Evolutionary conservation across 2,329 filamentous ascomycete species (phyloP), one percentile per base, ranked within the genome.

Genomic region (Colletotrichum sp.): DNA sequence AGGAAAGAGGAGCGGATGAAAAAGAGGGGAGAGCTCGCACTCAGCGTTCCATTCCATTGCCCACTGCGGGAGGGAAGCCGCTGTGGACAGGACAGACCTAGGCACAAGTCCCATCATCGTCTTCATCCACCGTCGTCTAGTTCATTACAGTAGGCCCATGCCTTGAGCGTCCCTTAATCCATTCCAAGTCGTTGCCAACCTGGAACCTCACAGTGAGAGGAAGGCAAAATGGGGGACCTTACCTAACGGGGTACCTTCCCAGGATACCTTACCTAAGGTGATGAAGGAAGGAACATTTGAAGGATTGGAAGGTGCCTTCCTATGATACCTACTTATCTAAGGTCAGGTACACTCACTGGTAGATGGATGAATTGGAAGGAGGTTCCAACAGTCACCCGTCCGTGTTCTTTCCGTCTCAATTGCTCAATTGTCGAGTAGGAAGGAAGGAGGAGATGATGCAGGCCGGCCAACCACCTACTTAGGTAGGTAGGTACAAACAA

Each of bases 11-110:
- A 65, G 52, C 32, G 68, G 71, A 64, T 64, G 43, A 77, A 71
- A 76, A 59, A 75, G 71, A 76, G 76, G 68, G 77, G 75, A 72
- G 39, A 43, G 39, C 39, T 43, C 39, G 39, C 39, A 43, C 39
- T 43, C 36, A 39, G 36, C 14, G 36, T 39, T 39, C 36, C 36
- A 39, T 39, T n/a, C 39, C 9, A n/a, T n/a, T n/a, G 39, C 39
- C 39, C 39, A 48, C 39, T n/a, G 18, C 39, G 39, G 39, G 39
- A 48, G 39, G 39, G 39, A 48, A 48, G 39, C 39, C 39, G 39
- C 39, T 48, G 39, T 48, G 39, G 18, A 48, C 39, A 43, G 57
- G 13, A 30, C 57, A 60, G 57, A 7, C 32, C 32, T 34, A 34
- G 32, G 32, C 12, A 13, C 12, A 34, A 34, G 6, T 34, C 32